phyloP scores from a whole-genome alignment of 2,329 filamentous ascomycete species.

The Stagonosporopsis rhizophila region DNA sequence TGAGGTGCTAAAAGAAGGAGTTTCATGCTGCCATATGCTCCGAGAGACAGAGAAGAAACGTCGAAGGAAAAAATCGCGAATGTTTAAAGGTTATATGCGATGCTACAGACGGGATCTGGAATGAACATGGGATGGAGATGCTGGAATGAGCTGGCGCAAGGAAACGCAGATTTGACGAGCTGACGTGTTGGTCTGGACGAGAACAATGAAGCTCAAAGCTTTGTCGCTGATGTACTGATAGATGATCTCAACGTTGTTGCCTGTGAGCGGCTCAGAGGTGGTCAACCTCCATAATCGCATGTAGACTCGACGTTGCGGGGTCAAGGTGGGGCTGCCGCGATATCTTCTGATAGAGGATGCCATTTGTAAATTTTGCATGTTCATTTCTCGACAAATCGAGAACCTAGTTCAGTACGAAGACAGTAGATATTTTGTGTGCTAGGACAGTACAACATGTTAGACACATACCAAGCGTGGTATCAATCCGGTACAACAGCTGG shows the following conservation, averaged over 20 bases:
- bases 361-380: not conserved
- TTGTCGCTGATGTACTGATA: conserved; percentile 1
- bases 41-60: not conserved
- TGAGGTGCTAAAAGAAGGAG: conserved; percentile 22
- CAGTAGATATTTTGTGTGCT: not conserved
- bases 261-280: not conserved
- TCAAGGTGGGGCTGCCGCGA: conserved; percentile 4
- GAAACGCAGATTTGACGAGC: not conserved
- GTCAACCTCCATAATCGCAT: not conserved
- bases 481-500: no score
- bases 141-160: conserved; percentile 24
- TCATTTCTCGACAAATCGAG: not conserved
- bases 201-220: not conserved
- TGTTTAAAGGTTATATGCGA: not conserved
- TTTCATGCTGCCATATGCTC: conserved; percentile 31
- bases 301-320: conserved; percentile 7
- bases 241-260: not conserved
- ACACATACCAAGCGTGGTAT: no score
- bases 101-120: conserved; percentile 2
- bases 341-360: not conserved
- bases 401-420: not conserved
- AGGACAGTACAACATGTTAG: not conserved
- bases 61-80: not conserved
- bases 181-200: not conserved
- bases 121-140: conserved; percentile 14